Percentiles rank a stretch among this genome's conserved stretches.
Evolutionary conservation across 352 stramenopile species (phyloP).

Genomic region (Phytophthora cryptogea): DNA sequence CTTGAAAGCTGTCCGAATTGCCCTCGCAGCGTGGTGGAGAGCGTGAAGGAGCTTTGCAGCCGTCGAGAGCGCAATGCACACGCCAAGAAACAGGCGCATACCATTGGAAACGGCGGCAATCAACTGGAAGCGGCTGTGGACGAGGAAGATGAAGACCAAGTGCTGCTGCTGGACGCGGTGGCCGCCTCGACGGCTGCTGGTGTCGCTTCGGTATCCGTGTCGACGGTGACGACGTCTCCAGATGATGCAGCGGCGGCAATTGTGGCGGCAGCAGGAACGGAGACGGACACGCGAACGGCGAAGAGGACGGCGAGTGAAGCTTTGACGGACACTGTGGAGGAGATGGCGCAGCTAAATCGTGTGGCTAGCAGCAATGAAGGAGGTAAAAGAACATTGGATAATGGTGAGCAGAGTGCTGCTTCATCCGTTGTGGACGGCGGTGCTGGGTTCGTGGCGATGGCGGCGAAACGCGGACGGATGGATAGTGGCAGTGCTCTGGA

Average conservation of each 20-base stretch:
- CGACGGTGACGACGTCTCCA: constrained; percentile 6
- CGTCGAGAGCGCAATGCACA: constrained; percentile 42
- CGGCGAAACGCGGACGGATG: constrained; percentile 23
- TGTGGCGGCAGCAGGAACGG: background rate
- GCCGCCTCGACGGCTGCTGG: constrained; percentile 1
- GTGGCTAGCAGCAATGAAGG: constrained; percentile 1
- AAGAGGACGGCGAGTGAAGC: constrained; percentile 30
- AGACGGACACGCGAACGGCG: background rate
- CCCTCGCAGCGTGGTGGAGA: constrained; percentile 62
- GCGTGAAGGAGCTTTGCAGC: constrained; percentile 62
- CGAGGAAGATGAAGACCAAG: constrained; percentile 22
- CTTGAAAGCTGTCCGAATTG: constrained; percentile 75
- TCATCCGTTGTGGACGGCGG: constrained; percentile 1
- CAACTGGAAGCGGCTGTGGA: constrained; percentile 7
- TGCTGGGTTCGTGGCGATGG: constrained; percentile 8
- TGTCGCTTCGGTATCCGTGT: background rate
- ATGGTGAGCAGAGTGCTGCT: constrained; percentile 13
- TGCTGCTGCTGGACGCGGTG: constrained; percentile 28
- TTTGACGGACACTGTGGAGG: constrained; percentile 9
- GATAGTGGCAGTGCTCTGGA: constrained; percentile 10
- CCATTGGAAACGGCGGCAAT: background rate
- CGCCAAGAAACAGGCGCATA: constrained; percentile 24
- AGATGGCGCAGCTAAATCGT: constrained; percentile 11
- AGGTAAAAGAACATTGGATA: constrained; percentile 6
- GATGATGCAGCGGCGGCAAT: constrained; percentile 14